Conservation (phyloP, 306 rosid genomes). For the Aeschynomene evenia region DNA sequence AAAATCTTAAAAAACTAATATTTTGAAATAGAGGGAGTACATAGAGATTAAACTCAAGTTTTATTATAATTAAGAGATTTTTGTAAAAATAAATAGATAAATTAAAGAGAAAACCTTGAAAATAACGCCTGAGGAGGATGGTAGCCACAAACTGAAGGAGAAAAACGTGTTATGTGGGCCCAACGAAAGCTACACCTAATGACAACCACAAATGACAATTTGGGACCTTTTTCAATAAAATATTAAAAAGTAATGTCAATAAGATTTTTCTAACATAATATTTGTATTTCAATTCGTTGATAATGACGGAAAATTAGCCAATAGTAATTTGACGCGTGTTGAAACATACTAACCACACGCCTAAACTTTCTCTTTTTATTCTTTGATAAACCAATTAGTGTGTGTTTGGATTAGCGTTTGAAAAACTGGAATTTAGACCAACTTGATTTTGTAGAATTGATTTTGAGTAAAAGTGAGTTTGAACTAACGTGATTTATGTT, state of each 20-base stretch:
- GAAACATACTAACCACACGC: not conserved
- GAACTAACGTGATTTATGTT: too few relatives aligned
- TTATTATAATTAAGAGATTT: not conserved
- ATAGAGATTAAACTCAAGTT: too few relatives aligned
- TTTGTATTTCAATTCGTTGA: not conserved
- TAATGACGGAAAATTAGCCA: not conserved
- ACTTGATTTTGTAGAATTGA: too few relatives aligned
- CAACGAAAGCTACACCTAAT: not conserved
- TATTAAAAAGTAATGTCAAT: not conserved
- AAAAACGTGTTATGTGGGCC: slow-evolving; percentile 22
- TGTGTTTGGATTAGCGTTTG: too few relatives aligned
- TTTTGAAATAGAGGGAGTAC: too few relatives aligned
- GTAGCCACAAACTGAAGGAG: slow-evolving; percentile 3
- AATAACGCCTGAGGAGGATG: slow-evolving; percentile 21
- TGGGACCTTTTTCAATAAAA: not conserved
- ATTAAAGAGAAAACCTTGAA: not conserved
- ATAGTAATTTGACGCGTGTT: not conserved
- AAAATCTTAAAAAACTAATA: too few relatives aligned
- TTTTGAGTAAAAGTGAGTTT: too few relatives aligned
- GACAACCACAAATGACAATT: slow-evolving; percentile 23
- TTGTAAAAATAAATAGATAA: not conserved
- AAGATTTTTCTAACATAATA: not conserved
- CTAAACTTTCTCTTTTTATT: too few relatives aligned
- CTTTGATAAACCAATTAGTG: not conserved
- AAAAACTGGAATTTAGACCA: too few relatives aligned